Conservation (phyloP, 1,139 yeast species). For the Pichia cactophila region DNA sequence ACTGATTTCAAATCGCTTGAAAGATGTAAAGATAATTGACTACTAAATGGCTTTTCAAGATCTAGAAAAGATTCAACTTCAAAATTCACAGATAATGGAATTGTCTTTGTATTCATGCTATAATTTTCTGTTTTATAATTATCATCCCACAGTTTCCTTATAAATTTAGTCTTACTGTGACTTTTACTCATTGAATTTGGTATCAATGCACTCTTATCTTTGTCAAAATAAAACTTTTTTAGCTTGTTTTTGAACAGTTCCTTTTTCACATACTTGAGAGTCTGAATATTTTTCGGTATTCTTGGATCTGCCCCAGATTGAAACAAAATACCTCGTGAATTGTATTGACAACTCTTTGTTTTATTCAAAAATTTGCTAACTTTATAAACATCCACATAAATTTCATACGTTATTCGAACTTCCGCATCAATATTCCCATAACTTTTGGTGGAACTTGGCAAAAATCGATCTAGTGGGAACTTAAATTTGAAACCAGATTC, state of each 20-base stretch:
- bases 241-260: constrained; percentile 14
- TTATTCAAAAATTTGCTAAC: constrained; percentile 3
- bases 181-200: constrained; percentile 15
- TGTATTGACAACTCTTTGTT: background rate
- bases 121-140: constrained; percentile 16
- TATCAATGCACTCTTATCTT: constrained; percentile 13
- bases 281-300: background rate
- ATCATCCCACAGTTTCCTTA: constrained; percentile 19
- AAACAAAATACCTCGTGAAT: constrained; percentile 2
- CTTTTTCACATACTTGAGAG: background rate
- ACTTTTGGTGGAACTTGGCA: constrained; percentile 10
- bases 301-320: constrained; percentile 11
- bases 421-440: constrained; percentile 9
- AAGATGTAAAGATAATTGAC: constrained; percentile 4
- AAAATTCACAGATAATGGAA: constrained; percentile 6
- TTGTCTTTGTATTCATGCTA: constrained; percentile 8
- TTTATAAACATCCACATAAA: constrained; percentile 8
- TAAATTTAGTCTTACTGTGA: constrained; percentile 18
- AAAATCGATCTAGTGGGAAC: constrained; percentile 6
- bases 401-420: constrained; percentile 6
- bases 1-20: constrained; percentile 3
- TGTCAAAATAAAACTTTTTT: constrained; percentile 16
- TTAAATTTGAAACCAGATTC: constrained; percentile 5
- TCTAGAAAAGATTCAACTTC: constrained; percentile 1
- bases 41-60: constrained; percentile 6